Base-by-base conservation (phyloP, 306 rosid species). In the Hippophae tibetana region DNA sequence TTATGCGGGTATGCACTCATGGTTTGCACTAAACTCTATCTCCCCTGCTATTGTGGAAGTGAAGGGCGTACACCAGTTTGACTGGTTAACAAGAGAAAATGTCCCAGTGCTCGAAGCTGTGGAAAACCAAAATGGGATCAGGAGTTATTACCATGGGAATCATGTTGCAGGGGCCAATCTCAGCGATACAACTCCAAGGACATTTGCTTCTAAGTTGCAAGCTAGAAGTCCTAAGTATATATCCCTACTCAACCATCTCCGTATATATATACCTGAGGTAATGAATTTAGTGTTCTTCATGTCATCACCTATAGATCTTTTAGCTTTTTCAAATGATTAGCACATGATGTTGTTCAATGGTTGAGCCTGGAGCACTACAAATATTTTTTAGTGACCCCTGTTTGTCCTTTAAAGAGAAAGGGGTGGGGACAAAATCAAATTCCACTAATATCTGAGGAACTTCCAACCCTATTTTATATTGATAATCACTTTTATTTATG, bases 11-110 rank as follows among this genome's bases (percentile, higher is more conserved):
- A 93, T 93, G 99, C 99, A 89, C 84, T 93, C 99, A 42, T 93
- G 99, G 99, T 93, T 93, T 84, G 97, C 99, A 10, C 70, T 93
- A 61, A 93, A 93, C 70, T 83, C 99, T n/a, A 71, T 67, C 62
- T 71, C 82, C 67, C 99, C 99, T 56, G 97, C 99, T 49, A 77
- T 88, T 65, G 87, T 93, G 67, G 99, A 93, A 79, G 95, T 93
- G 76, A 93, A 78, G 77, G 89, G 99, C 10, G 61, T 93, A 72
- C 99, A 93, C 82, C 99, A 93, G 68, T 93, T 93, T 72, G 97
- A 89, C 61, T 93, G 97, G 97, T 86, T 93, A 78, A 93, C 95
- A n/a, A 84, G 90, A 83, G 99, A 93, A 81, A 93, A 93, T 65
- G 89, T 93, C 72, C 99, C 99, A 10, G 97, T 93, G 44, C 95